These are phyloP conservation scores for Luffa acutangula DNA, from an alignment of 306 rosid species.

Conservation along the genomic window DNA sequence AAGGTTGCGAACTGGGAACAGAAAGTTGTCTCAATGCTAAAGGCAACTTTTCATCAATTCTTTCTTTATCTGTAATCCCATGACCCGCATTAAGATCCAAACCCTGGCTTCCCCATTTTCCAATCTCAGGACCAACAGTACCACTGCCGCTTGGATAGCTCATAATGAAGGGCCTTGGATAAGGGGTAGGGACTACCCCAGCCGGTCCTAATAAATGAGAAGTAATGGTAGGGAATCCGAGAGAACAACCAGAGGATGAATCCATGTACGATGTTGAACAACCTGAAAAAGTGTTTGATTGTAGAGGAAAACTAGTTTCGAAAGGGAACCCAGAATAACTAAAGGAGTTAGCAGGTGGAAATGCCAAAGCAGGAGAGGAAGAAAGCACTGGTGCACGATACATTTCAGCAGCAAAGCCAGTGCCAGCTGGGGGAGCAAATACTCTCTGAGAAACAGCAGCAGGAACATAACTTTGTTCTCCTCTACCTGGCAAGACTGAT, in stretches of 20 bases:
- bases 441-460: constrained; percentile 61
- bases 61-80: constrained; percentile 43
- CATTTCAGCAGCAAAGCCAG: constrained; percentile 59
- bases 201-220: constrained; percentile 74
- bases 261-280: constrained; percentile 70
- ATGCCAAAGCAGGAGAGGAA: constrained; percentile 75
- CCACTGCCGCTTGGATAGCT: constrained; percentile 66
- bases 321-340: constrained; percentile 81
- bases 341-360: constrained; percentile 51
- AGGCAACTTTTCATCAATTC: constrained; percentile 66
- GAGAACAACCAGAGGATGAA: constrained; percentile 57
- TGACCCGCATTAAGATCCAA: constrained; percentile 94
- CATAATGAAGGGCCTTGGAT: constrained; percentile 66
- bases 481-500: constrained; percentile 60
- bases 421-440: constrained; percentile 51
- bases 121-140: constrained; percentile 52
- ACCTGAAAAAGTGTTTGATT: constrained; percentile 73
- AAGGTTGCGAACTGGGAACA: constrained; percentile 50
- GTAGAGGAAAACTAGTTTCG: constrained; percentile 65
- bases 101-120: constrained; percentile 90
- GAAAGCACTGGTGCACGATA: constrained; percentile 72
- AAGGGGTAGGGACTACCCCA: constrained; percentile 53
- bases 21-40: constrained; percentile 57
- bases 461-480: constrained; percentile 66
- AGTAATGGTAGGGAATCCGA: constrained; percentile 70